Conservation (phyloP, 164 flowering plant species). For the Sedum album region DNA sequence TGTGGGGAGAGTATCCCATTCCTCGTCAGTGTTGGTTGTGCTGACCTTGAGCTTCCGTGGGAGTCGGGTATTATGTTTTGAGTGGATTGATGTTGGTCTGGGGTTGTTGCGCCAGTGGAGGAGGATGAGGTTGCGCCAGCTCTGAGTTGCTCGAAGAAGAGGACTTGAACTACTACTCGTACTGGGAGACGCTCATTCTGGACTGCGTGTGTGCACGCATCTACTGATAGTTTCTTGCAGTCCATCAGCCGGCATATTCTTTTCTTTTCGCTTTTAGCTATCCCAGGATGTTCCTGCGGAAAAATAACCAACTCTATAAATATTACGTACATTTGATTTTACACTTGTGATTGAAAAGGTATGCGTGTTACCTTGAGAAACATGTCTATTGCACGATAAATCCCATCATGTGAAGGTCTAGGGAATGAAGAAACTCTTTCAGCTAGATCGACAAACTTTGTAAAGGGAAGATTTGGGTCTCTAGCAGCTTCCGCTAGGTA, state of each 20-base stretch:
- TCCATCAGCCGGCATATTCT: conserved; percentile 70
- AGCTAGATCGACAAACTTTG: conserved; percentile 47
- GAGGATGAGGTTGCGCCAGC: conserved; percentile 30
- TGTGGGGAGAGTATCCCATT: conserved; percentile 55
- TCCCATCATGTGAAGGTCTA: conserved; percentile 59
- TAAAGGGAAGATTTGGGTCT: conserved; percentile 48
- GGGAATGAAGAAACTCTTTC: conserved; percentile 44
- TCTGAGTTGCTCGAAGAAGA: conserved; percentile 65
- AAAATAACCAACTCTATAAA: neutral
- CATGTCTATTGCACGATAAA: conserved; percentile 76
- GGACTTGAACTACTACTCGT: conserved; percentile 69
- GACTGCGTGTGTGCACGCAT: conserved; percentile 65
- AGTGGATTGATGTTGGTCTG: conserved; percentile 30
- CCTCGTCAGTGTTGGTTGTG: conserved; percentile 71
- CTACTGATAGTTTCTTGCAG: conserved; percentile 59
- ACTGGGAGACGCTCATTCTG: conserved; percentile 79
- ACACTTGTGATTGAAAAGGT: too few relatives aligned
- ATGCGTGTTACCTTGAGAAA: conserved; percentile 54
- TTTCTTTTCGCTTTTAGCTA: conserved; percentile 65
- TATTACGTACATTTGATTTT: too few relatives aligned
- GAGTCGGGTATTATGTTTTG: conserved; percentile 38
- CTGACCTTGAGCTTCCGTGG: conserved; percentile 59
- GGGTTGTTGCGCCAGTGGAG: conserved; percentile 33
- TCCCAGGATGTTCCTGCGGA: conserved; percentile 61
- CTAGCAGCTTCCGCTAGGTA: conserved; percentile 63